phyloP scores from a whole-genome alignment of 352 stramenopile genomes.

The Globisporangium paroecandrum region DNA sequence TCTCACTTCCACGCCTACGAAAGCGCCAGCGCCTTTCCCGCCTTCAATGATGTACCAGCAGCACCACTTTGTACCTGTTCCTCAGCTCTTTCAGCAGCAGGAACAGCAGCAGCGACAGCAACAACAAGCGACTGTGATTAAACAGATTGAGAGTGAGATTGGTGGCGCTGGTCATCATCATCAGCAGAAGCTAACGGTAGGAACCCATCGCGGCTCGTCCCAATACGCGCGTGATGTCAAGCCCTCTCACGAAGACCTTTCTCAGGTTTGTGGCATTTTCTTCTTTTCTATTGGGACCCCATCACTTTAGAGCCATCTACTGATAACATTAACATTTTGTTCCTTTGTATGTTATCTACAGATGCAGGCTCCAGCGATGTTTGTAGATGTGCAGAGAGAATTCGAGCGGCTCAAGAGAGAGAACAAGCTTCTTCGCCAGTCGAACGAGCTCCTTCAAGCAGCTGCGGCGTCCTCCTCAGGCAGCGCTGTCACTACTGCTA shows the following conservation, averaged over 20 bases:
- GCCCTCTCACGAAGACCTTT: neutral
- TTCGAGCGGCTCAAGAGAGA: slow-evolving; percentile 66
- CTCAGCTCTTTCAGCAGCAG: neutral
- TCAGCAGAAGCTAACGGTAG: neutral
- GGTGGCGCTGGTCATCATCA: neutral
- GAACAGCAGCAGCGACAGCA: neutral
- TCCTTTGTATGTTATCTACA: neutral
- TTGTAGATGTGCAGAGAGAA: slow-evolving; percentile 43
- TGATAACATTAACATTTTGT: no score
- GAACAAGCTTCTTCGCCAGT: slow-evolving; percentile 59
- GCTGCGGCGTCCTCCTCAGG: slow-evolving; percentile 2
- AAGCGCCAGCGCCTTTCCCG: slow-evolving; percentile 8
- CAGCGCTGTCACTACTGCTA: neutral
- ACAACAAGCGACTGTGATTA: neutral
- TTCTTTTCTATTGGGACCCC: neutral
- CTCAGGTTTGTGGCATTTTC: neutral
- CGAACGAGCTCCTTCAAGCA: slow-evolving; percentile 60
- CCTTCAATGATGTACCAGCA: neutral
- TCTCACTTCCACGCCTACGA: slow-evolving; percentile 27
- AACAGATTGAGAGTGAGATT: neutral
- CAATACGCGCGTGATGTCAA: neutral
- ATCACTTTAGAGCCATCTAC: no score
- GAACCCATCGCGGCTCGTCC: neutral
- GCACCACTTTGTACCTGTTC: neutral
- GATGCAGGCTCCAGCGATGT: slow-evolving; percentile 13